Evolutionary conservation across 345 rosid species (phyloP).

Genomic region (Syzygium jambos): DNA sequence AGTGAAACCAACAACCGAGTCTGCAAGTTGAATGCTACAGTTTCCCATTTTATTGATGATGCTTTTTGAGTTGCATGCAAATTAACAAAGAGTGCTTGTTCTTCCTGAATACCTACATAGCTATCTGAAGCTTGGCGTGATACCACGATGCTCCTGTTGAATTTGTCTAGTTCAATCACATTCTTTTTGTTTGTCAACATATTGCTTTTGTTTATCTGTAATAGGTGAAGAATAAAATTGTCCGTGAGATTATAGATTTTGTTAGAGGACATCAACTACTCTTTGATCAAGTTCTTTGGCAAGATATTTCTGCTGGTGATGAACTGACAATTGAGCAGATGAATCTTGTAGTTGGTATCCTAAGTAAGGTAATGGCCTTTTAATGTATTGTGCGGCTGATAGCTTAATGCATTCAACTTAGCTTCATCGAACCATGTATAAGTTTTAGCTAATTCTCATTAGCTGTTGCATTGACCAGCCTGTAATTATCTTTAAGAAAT

Average conservation of each 20-base stretch:
- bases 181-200: not conserved
- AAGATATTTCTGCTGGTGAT: constrained; percentile 55
- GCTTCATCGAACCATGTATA: not conserved
- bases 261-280: constrained; percentile 70
- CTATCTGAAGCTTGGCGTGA: not conserved
- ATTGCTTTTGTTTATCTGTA: not conserved
- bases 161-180: not conserved
- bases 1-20: not conserved
- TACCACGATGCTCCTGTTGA: not conserved
- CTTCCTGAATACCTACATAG: not conserved
- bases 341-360: constrained; percentile 81
- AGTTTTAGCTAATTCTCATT: not conserved
- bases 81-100: not conserved
- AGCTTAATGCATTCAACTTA: not conserved
- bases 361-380: constrained; percentile 59
- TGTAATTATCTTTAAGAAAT: not conserved
- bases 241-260: constrained; percentile 73
- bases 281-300: constrained; percentile 77
- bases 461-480: not conserved
- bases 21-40: not conserved
- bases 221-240: constrained; percentile 87
- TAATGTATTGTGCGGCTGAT: not conserved
- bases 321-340: constrained; percentile 82
- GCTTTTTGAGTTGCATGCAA: not conserved
- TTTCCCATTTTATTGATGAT: not conserved